Base-by-base conservation (phyloP, 139 green algal species). In the Chlorella vulgaris region DNA sequence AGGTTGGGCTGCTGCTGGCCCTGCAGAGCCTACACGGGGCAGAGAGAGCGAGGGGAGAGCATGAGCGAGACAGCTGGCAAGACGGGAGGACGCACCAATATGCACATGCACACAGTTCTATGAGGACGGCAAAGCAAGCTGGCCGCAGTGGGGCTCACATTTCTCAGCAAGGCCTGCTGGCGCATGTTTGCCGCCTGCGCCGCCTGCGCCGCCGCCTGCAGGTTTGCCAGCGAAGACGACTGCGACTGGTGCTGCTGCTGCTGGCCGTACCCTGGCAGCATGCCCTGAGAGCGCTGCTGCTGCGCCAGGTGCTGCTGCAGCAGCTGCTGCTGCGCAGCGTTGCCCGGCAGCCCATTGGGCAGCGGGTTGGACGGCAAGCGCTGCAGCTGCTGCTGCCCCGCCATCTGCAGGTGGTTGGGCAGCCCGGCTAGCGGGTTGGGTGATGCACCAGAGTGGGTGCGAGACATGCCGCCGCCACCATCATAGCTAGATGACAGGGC, bases 191-290 rank as follows among this genome's bases (percentile, higher is more conserved):
- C 75, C 5, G 75, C 75, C 40, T 81, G 75, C 18, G 75, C 75
- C 6, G 75, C 75, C 75, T 81, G 77, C 24, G 77, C 77, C 3
- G 75, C 75, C 26, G 75, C 75, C 40, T 81, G 75, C 75, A 81
- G 75, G 75, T 74, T 71, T 60, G 75, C 61, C 75, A 81, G 61
- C 19, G 75, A 74, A 26, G 74, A 15, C 28, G 36, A 13, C 38
- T 69, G 74, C 74, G 62, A 60, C 53, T 80, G n/a, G n/a, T n/a
- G 74, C 74, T 31, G 73, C 35, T 33, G 60, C 4, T 33, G n/a
- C 40, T 70, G 58, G 38, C 28, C 38, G 19, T 60, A 80, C 38
- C 39, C 21, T n/a, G 18, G 24, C 38, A 18, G 58, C 58, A 60
- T 15, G 40, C 58, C 61, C 55, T 80, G 74, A 2, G 36, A 18